Evolutionary conservation across 139 green algal species (phyloP).

Genomic region (Chlorella vulgaris): DNA sequence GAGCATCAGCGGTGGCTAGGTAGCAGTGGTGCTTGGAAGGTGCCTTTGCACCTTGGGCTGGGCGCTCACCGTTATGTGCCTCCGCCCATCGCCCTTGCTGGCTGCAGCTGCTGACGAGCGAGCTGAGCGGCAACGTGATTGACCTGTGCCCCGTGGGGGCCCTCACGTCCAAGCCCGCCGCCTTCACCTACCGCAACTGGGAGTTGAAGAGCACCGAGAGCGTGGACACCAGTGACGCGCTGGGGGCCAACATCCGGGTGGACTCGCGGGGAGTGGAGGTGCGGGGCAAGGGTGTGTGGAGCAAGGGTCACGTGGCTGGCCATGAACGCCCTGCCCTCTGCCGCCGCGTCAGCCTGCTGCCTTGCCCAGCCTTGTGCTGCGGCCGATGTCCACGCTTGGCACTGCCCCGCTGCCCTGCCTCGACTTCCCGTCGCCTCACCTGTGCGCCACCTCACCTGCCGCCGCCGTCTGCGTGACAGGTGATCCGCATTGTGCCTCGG

Average conservation of each 20-base stretch:
- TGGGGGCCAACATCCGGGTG: conserved; percentile 91
- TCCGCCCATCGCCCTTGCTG: no score
- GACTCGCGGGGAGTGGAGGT: conserved; percentile 87
- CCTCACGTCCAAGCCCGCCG: conserved; percentile 95
- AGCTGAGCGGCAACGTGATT: conserved; percentile 98
- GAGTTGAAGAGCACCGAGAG: conserved; percentile 95
- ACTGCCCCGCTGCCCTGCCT: no score
- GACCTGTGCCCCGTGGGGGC: conserved; percentile 97
- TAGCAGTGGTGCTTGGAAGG: background rate
- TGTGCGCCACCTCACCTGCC: background rate
- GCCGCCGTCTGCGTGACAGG: conserved; percentile 33
- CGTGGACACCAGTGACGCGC: conserved; percentile 91
- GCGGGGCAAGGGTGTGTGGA: background rate
- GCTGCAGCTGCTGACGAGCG: conserved; percentile 84
- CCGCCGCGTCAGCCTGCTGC: no score
- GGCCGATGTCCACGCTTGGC: no score
- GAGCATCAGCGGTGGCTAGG: no score
- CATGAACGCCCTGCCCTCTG: no score
- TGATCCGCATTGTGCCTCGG: conserved; percentile 93
- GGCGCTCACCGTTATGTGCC: no score
- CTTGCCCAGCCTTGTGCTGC: no score
- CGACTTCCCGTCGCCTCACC: no score
- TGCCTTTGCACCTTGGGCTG: background rate
- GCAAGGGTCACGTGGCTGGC: no score
- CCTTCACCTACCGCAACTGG: conserved; percentile 97